phyloP scores from a whole-genome alignment of 192 early-diverging fungal species.

The Backusella liffmaniae region DNA sequence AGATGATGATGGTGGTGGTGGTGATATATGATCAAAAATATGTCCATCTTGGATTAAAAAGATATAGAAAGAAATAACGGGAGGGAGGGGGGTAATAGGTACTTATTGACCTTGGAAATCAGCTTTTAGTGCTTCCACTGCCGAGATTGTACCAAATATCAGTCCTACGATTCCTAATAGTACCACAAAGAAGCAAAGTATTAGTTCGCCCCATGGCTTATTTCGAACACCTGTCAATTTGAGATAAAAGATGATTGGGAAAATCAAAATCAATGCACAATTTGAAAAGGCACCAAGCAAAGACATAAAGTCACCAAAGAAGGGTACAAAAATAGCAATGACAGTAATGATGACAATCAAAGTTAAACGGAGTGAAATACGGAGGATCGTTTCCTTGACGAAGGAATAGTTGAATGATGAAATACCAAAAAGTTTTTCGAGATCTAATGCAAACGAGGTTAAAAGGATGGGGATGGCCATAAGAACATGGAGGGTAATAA shows the following conservation, averaged over 20 bases:
- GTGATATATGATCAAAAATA: neutral
- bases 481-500: conserved; percentile 77
- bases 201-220: conserved; percentile 12
- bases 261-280: conserved; percentile 64
- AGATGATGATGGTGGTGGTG: neutral
- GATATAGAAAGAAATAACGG: neutral
- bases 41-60: neutral
- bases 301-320: conserved; percentile 74
- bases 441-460: conserved; percentile 63
- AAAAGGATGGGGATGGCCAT: conserved; percentile 75
- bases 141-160: conserved; percentile 24
- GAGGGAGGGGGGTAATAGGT: neutral
- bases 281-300: conserved; percentile 73
- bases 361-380: conserved; percentile 46
- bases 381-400: conserved; percentile 49
- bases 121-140: conserved; percentile 14
- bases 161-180: conserved; percentile 27
- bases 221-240: conserved; percentile 59
- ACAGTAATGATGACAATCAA: conserved; percentile 52
- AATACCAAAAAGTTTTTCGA: conserved; percentile 58
- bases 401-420: conserved; percentile 33
- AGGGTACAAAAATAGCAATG: conserved; percentile 68
- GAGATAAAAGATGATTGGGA: conserved; percentile 72
- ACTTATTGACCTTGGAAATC: conserved; percentile 18
- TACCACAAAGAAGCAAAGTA: conserved; percentile 11